Conservation (phyloP, 106 monocot species). For the Allium cepa region DNA sequence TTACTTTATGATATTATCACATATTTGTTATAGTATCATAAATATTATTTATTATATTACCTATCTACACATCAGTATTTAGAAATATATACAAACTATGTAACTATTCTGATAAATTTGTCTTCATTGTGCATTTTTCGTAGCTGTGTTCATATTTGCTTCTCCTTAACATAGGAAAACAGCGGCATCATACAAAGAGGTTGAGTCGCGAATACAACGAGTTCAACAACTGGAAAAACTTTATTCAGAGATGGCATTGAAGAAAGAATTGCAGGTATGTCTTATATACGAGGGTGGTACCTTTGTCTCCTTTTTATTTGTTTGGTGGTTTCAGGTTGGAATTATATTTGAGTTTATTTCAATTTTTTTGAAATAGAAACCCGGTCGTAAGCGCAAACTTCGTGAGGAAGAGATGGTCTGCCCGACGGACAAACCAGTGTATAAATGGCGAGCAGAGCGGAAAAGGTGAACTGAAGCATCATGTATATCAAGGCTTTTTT, state of each 20-base stretch:
- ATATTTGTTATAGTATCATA: background rate
- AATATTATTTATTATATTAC: background rate
- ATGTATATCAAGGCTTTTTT: too few relatives aligned
- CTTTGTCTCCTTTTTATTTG: background rate
- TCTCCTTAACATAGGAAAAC: conserved; percentile 50
- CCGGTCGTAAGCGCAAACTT: conserved; percentile 77
- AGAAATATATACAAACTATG: background rate
- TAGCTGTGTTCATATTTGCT: background rate
- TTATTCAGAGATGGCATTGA: conserved; percentile 75
- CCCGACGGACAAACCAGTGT: conserved; percentile 56
- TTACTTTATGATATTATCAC: background rate
- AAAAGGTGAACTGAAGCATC: conserved; percentile 37
- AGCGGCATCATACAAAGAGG: conserved; percentile 62
- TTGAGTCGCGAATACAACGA: conserved; percentile 63
- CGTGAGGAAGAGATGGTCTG: conserved; percentile 63
- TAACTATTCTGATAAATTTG: background rate
- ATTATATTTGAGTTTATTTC: background rate
- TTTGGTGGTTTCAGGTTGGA: background rate
- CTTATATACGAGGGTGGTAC: background rate
- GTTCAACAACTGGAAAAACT: conserved; percentile 64
- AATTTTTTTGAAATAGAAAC: conserved; percentile 42
- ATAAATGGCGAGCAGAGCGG: conserved; percentile 84
- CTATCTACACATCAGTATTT: too few relatives aligned
- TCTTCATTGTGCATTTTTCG: background rate
- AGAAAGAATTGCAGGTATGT: conserved; percentile 76